Conservation (phyloP, 805 yeast genomes). For the Metschnikowia cubensis region DNA sequence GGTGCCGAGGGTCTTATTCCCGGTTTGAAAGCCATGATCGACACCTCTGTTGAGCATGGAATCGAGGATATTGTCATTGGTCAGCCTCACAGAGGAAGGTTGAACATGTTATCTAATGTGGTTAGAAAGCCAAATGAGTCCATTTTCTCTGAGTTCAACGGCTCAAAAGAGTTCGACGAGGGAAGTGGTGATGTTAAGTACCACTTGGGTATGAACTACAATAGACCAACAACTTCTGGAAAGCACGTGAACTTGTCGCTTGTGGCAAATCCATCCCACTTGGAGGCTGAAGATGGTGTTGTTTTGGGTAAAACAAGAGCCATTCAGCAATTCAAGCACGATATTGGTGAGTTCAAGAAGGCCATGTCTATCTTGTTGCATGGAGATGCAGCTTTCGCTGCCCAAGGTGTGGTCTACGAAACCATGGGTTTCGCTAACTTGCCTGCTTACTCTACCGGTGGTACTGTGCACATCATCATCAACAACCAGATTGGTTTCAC, state of each 20-base stretch:
- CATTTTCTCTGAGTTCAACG: slow-evolving; percentile 92
- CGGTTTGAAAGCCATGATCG: slow-evolving; percentile 94
- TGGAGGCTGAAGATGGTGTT: slow-evolving; percentile 98
- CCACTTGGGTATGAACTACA: slow-evolving; percentile 98
- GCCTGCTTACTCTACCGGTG: slow-evolving; percentile 97
- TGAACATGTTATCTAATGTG: slow-evolving; percentile 95
- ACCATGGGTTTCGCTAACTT: slow-evolving; percentile 91
- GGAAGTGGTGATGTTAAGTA: slow-evolving; percentile 99
- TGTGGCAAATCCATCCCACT: slow-evolving; percentile 98
- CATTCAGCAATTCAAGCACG: slow-evolving; percentile 85
- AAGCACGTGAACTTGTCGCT: slow-evolving; percentile 90
- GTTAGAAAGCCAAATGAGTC: slow-evolving; percentile 98
- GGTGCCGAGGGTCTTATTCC: slow-evolving; percentile 97
- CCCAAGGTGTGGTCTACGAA: slow-evolving; percentile 98
- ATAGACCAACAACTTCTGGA: slow-evolving; percentile 98
- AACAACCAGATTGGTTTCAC: slow-evolving; percentile 99
- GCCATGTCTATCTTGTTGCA: slow-evolving; percentile 91
- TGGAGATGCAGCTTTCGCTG: slow-evolving; percentile 99
- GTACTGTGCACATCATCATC: slow-evolving; percentile 92
- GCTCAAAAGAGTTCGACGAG: slow-evolving; percentile 85
- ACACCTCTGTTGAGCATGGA: slow-evolving; percentile 87
- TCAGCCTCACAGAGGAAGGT: slow-evolving; percentile 99
- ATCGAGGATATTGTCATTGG: slow-evolving; percentile 96
- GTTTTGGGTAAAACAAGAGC: slow-evolving; percentile 98
- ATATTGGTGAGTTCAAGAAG: slow-evolving; percentile 75